Evolutionary conservation across 2,329 filamentous ascomycete species (phyloP).

Genomic region (Monilinia fructigena): DNA sequence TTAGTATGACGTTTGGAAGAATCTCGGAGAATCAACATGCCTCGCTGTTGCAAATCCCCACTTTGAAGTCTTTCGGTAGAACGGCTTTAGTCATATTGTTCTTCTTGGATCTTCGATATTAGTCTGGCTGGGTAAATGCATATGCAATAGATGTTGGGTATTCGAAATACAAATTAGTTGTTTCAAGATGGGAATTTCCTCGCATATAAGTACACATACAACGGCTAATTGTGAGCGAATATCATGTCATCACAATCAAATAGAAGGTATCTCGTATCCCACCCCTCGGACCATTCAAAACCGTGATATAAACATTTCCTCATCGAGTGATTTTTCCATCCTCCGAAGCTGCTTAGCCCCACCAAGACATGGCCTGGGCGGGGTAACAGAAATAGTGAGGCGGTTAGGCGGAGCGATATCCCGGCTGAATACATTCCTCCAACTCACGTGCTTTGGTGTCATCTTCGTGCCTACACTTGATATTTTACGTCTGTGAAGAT

Average conservation of each 20-base stretch:
- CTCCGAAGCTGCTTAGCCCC: conserved; percentile 27
- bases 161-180: neutral
- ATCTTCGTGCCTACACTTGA: neutral
- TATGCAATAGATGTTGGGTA: neutral
- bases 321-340: conserved; percentile 24
- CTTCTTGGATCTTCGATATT: conserved; percentile 20
- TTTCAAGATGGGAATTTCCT: neutral
- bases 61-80: conserved; percentile 67
- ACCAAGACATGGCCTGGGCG: conserved; percentile 20
- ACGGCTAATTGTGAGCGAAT: conserved; percentile 16
- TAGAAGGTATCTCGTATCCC: neutral
- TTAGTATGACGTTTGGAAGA: conserved; percentile 7
- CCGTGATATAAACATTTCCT: conserved; percentile 29
- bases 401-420: conserved; percentile 18
- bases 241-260: conserved; percentile 16
- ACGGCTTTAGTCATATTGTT: conserved; percentile 46
- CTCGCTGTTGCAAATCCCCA: conserved; percentile 80
- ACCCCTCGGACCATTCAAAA: conserved; percentile 33
- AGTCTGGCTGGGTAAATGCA: conserved; percentile 20
- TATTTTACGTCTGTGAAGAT: neutral
- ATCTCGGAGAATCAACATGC: conserved; percentile 47
- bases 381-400: conserved; percentile 4
- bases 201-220: conserved; percentile 22
- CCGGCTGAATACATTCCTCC: conserved; percentile 3
- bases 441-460: conserved; percentile 21